Base-by-base conservation (phyloP, 2,329 filamentous ascomycete species). In the Pyricularia sp. region DNA sequence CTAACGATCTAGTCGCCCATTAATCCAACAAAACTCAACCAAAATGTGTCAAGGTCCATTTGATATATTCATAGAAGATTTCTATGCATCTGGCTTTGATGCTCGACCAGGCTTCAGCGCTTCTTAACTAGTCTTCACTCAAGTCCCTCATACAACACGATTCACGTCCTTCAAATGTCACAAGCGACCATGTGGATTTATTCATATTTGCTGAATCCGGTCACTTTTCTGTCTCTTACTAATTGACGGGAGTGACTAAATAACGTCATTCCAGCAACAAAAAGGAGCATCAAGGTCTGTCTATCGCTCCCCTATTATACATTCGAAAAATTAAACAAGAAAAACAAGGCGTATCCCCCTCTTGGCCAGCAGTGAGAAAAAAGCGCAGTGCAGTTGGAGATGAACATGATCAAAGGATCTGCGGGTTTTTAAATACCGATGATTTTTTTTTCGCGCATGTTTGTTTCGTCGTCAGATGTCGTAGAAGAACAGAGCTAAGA, bases 311-410 rank as follows among this genome's bases (percentile, higher is more conserved):
- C 74, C 13, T 63, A 63, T 63, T 53, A 63, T 63, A 63, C 62
- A 63, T 26, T 53, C 62, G 40, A 53, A 28, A 74, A 72, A 49
- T 49, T 49, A 49, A 49, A 49, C 40, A 49, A n/a, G 40, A 72
- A 71, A 73, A 73, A 73, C 72, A 75, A 66, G 49, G 65, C 24
- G 40, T 35, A 22, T 22, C 30, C 26, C 31, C 30, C 31, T 26
- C 31, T 62, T 62, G 30, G 60, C 60, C 33, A 40, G 40, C 40
- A 62, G 22, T 62, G 60, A 24, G 28, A 49, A 40, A 28, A 44
- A 53, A 22, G 24, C 33, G 30, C 13, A 62, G 33, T 62, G 40
- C 40, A 49, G 40, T n/a, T n/a, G 40, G 40, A 49, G 40, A 49
- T 49, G 40, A 49, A 49, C 40, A 49, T 49, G n/a, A 49, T 49